Percentiles rank a stretch among this genome's conserved stretches.
These are phyloP conservation scores for Pneumocystis murina DNA, from an alignment of 1,139 yeast genomes.

Conservation along the genomic window DNA sequence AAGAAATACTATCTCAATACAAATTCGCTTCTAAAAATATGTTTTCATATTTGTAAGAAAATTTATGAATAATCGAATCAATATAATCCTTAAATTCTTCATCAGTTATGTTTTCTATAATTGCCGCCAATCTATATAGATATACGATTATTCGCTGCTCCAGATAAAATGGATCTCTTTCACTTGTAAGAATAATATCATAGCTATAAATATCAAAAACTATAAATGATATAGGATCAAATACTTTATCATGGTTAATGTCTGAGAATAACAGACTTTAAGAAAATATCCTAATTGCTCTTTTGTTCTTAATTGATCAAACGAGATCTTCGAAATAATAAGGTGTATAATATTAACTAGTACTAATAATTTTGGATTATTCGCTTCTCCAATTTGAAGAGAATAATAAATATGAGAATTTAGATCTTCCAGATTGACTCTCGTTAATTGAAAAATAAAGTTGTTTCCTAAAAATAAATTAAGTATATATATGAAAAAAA, in stretches of 20 bases:
- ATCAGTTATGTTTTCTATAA: conserved; percentile 33
- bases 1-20: conserved; percentile 51
- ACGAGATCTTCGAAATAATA: conserved; percentile 72
- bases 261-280: conserved; percentile 55
- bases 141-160: conserved; percentile 65
- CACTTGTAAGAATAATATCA: conserved; percentile 74
- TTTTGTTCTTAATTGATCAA: conserved; percentile 75
- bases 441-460: conserved; percentile 30
- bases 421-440: conserved; percentile 55
- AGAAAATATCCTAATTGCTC: conserved; percentile 90
- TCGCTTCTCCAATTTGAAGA: conserved; percentile 48
- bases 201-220: conserved; percentile 26
- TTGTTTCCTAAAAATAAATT: conserved; percentile 1
- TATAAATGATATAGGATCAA: background rate
- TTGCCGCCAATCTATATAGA: conserved; percentile 29
- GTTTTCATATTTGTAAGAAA: conserved; percentile 59
- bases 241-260: conserved; percentile 47
- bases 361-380: conserved; percentile 28
- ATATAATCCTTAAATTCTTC: conserved; percentile 58
- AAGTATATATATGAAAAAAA: conserved; percentile 24
- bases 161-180: conserved; percentile 56
- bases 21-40: conserved; percentile 57
- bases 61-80: conserved; percentile 47
- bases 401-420: conserved; percentile 77
- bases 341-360: conserved; percentile 54